Conservation (phyloP, 176 grass and related monocot species). For the Pontederia crassipes region DNA sequence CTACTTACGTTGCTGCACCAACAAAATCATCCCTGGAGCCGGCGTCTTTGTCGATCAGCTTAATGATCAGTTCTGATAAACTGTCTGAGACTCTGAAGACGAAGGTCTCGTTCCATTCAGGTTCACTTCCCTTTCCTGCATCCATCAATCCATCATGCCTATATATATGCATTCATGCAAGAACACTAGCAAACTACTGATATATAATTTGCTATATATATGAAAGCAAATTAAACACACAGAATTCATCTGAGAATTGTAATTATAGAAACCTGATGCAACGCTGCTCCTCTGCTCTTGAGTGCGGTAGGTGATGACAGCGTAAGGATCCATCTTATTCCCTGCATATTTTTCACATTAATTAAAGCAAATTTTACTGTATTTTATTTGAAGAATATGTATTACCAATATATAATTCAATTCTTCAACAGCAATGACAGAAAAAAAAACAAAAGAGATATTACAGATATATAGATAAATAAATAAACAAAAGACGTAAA, state of each 20-base stretch:
- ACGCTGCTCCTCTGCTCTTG: constrained; percentile 92
- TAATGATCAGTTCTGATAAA: constrained; percentile 50
- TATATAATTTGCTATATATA: not conserved
- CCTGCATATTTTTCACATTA: not conserved
- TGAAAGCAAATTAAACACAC: not conserved
- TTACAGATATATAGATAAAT: no score
- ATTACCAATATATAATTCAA: not conserved
- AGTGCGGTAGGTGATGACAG: constrained; percentile 55
- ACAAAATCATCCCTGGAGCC: constrained; percentile 58
- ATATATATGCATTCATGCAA: no score
- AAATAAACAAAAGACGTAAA: no score
- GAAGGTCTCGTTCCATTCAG: constrained; percentile 95
- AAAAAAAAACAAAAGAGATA: no score
- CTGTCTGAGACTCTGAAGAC: constrained; percentile 60
- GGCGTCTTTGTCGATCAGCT: constrained; percentile 75
- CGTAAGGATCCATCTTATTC: constrained; percentile 79
- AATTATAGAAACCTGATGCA: constrained; percentile 45
- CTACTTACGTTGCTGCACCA: constrained; percentile 72
- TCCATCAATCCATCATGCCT: not conserved
- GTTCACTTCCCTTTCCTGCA: constrained; percentile 70
- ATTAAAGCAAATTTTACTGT: not conserved
- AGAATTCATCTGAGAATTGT: not conserved
- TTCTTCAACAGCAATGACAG: no score
- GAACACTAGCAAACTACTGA: no score
- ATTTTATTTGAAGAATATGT: not conserved